These are phyloP conservation scores for Chlorella sorokiniana DNA, from an alignment of 139 green algal genomes.

Conservation along the genomic window DNA sequence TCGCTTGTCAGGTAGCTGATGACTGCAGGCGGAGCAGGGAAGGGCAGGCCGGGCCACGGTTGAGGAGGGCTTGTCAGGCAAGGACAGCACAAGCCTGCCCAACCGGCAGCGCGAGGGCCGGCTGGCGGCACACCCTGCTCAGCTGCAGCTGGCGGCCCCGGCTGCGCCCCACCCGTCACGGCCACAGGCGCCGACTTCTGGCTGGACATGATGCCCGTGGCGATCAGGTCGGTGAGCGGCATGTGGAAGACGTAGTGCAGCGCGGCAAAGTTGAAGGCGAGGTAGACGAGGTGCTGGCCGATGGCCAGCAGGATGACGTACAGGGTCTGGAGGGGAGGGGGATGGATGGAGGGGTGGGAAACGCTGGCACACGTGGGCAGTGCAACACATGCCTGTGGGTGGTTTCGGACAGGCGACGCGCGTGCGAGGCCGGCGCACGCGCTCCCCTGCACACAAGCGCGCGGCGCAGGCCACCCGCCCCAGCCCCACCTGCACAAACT, in stretches of 20 bases:
- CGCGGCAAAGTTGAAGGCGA: conserved; percentile 49
- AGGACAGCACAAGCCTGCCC: background rate
- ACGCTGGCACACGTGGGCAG: too few species aligned
- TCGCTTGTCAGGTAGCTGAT: conserved; percentile 54
- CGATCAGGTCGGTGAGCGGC: conserved; percentile 39
- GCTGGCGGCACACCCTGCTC: too few species aligned
- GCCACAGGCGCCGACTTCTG: conserved; percentile 71
- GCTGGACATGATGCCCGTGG: conserved; percentile 57
- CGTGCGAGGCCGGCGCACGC: too few species aligned
- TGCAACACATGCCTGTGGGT: too few species aligned
- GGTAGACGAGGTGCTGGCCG: conserved; percentile 62
- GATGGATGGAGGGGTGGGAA: too few species aligned
- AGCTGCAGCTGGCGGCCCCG: background rate
- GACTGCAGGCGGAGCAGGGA: conserved; percentile 14
- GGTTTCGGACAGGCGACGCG: too few species aligned
- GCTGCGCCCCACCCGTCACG: conserved; percentile 38
- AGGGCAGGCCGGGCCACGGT: background rate
- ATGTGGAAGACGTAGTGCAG: conserved; percentile 45
- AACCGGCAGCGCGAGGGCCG: background rate
- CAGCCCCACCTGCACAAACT: conserved; percentile 23
- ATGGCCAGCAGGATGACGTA: conserved; percentile 60
- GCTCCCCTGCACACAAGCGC: too few species aligned
- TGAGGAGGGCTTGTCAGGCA: background rate
- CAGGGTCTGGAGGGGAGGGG: conserved; percentile 45
- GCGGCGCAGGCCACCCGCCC: too few species aligned